Base-by-base conservation (phyloP, 352 stramenopile species). In the Stramenopiles sp. region DNA sequence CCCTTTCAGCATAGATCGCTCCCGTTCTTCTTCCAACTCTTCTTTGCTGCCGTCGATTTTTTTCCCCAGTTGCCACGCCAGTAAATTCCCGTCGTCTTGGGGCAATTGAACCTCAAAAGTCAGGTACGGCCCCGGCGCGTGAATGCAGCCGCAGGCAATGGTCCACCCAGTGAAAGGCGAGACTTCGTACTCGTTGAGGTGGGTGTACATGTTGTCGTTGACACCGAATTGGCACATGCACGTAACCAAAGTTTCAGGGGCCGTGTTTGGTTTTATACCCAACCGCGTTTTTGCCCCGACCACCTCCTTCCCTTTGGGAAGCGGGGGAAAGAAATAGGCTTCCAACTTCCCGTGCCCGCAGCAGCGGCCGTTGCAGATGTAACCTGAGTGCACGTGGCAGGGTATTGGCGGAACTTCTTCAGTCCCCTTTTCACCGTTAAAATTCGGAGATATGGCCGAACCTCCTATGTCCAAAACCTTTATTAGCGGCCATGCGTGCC, bases 401-500 rank as follows among this genome's bases (percentile, higher is more conserved):
- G 43, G 43, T 18, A 53, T 53, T 25, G 43, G 43, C 43, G 43
- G 43, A 25, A 53, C 43, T 53, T 53, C 43, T 53, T 53, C 43
- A 25, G 43, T 12, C 12, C 43, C 43, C 25, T 18, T 18, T 53
- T 53, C 25, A 12, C 43, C 43, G 43, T 25, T 53, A 25, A 53
- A 53, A 53, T 53, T 53, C 25, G 43, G 43, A 18, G 12, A 25
- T 25, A 25, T 53, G 12, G 43, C 43, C 43, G 12, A 18, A 18
- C 43, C 43, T 53, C 43, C 43, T 53, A 53, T 53, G 43, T 53
- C 43, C 43, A 53, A 53, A 53, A 53, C 43, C 25, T 53, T 53
- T 53, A 53, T 53, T 25, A 53, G 25, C 25, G 43, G 43, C 43
- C 43, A 53, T 53, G 43, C 43, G 43, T 53, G 43, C 43, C 43